Conservation (phyloP, 371 early-diverging fungal species). For the Amoeboaphelidium protococcarum region DNA sequence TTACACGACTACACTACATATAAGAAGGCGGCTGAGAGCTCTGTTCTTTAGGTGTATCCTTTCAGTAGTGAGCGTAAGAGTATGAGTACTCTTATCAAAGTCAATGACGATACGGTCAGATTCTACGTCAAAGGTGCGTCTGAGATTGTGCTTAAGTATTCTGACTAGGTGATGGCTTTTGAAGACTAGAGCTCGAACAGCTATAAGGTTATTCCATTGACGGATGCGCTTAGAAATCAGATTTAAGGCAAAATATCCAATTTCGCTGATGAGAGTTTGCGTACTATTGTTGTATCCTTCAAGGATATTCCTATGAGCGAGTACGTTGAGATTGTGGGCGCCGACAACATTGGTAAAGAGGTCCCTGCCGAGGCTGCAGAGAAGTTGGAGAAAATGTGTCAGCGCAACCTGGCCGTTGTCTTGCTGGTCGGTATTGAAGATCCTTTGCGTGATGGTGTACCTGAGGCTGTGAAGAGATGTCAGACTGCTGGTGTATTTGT, state of each 20-base stretch:
- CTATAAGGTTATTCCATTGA: too few relatives aligned
- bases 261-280: too few relatives aligned
- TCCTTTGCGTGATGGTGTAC: conserved; percentile 35
- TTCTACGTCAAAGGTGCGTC: conserved; percentile 57
- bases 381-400: too few relatives aligned
- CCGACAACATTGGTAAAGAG: too few relatives aligned
- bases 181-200: not conserved
- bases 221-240: not conserved
- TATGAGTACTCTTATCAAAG: conserved; percentile 49
- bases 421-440: conserved; percentile 45
- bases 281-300: too few relatives aligned
- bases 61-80: conserved; percentile 61
- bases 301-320: too few relatives aligned
- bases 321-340: too few relatives aligned
- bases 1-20: conserved; percentile 15
- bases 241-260: not conserved
- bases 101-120: conserved; percentile 9
- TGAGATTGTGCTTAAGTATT: conserved; percentile 36
- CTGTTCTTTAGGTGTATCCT: conserved; percentile 30
- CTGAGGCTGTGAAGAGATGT: conserved; percentile 30
- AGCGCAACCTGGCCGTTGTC: conserved; percentile 21
- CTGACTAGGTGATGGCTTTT: conserved; percentile 4
- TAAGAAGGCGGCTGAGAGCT: conserved; percentile 9
- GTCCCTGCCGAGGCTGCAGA: too few relatives aligned
- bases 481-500: conserved; percentile 47